These are phyloP conservation scores for Phytophthora parvispora DNA, from an alignment of 352 stramenopile genomes.

Conservation along the genomic window DNA sequence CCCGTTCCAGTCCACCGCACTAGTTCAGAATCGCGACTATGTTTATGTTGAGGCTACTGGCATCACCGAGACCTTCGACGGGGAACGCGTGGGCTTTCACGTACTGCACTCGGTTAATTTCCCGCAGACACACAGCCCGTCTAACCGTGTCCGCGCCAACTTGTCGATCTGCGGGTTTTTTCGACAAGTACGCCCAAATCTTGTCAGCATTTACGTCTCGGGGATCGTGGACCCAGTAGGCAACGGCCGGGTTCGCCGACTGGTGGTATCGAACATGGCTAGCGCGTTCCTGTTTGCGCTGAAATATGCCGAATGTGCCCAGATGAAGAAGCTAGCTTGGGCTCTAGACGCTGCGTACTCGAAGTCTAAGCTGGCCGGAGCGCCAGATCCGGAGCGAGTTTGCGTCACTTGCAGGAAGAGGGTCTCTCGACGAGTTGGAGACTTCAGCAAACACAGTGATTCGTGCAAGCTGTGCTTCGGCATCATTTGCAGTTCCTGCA, in stretches of 20 bases:
- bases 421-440: background rate
- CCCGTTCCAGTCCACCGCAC: conserved; percentile 8
- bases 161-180: conserved; percentile 52
- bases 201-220: background rate
- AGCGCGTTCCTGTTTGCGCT: conserved; percentile 11
- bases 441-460: conserved; percentile 3
- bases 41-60: conserved; percentile 37
- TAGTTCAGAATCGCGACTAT: conserved; percentile 41
- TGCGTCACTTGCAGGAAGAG: background rate
- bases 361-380: background rate
- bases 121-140: conserved; percentile 7
- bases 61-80: conserved; percentile 9
- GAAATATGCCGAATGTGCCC: conserved; percentile 12
- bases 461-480: conserved; percentile 16
- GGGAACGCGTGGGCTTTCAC: conserved; percentile 22
- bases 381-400: background rate
- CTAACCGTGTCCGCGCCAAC: conserved; percentile 46
- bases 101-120: conserved; percentile 14
- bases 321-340: conserved; percentile 4
- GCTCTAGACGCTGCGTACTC: background rate
- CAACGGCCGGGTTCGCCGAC: background rate
- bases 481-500: conserved; percentile 11
- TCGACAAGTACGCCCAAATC: conserved; percentile 26
- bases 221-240: background rate
- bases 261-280: background rate